phyloP scores from a whole-genome alignment of 768 basidiomycete genomes.

The Mycena sanguinolenta region DNA sequence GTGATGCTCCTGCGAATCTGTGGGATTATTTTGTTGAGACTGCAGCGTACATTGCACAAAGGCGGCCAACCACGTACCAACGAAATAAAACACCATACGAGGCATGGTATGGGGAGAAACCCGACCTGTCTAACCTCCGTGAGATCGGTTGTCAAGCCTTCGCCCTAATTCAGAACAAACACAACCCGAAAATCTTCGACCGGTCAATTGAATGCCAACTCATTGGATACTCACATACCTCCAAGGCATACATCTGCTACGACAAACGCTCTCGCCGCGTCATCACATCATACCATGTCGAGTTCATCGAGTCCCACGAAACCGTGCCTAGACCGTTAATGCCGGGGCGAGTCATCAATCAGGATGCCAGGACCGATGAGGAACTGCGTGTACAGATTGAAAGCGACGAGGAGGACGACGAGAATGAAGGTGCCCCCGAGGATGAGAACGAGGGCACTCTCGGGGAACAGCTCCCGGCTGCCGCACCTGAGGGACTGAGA shows the following conservation, averaged over 20 bases:
- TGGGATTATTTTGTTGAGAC: no score
- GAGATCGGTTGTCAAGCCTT: constrained; percentile 52
- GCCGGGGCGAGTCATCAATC: neutral
- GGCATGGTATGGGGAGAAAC: no score
- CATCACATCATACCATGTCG: constrained; percentile 42
- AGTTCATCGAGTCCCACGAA: constrained; percentile 41
- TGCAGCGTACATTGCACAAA: no score
- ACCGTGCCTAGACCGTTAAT: neutral
- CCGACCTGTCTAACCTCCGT: constrained; percentile 43
- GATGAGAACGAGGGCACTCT: neutral
- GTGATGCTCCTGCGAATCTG: no score
- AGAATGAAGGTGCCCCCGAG: neutral
- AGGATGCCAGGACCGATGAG: no score
- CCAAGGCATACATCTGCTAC: constrained; percentile 52
- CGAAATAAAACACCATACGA: no score
- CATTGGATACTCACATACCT: no score
- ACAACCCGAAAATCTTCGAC: no score
- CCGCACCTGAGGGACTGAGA: neutral
- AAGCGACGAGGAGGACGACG: neutral
- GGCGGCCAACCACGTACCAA: no score
- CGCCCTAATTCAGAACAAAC: no score
- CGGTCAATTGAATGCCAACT: no score
- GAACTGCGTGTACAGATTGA: neutral
- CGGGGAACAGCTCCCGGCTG: neutral
- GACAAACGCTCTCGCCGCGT: constrained; percentile 37